Evolutionary conservation across 192 early-diverging fungal species (phyloP).

Genomic region (Mortierella claussenii): DNA sequence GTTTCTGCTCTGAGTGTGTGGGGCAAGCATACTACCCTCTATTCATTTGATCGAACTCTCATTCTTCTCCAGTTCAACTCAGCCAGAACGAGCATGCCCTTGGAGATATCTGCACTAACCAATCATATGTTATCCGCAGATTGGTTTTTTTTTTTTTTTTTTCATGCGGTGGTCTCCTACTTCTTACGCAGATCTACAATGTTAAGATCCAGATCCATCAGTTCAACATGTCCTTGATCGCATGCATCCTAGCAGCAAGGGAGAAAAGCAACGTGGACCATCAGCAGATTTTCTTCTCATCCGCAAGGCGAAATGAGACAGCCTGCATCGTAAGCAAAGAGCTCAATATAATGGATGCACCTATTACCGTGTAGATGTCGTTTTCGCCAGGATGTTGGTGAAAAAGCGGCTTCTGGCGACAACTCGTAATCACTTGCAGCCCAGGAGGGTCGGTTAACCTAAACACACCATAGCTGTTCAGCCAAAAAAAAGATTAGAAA

Average conservation of each 20-base stretch:
- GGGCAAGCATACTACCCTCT: too few species aligned
- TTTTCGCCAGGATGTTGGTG: constrained; percentile 82
- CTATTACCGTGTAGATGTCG: constrained; percentile 63
- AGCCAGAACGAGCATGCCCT: too few species aligned
- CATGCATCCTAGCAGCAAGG: constrained; percentile 53
- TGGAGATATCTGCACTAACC: too few species aligned
- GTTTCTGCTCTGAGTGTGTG: too few species aligned
- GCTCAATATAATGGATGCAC: too few species aligned
- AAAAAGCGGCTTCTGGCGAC: constrained; percentile 74
- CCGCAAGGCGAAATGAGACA: too few species aligned
- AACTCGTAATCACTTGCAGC: constrained; percentile 79
- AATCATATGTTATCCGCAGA: neutral
- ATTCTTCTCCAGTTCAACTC: too few species aligned
- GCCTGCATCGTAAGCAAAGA: too few species aligned
- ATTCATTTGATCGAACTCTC: too few species aligned
- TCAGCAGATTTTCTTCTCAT: too few species aligned
- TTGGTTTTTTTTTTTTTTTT: neutral
- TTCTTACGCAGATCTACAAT: constrained; percentile 50
- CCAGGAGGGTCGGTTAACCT: constrained; percentile 88
- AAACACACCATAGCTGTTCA: constrained; percentile 78
- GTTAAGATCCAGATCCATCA: constrained; percentile 42
- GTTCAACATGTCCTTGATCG: constrained; percentile 40
- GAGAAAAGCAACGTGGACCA: too few species aligned
- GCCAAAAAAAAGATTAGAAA: constrained; percentile 1
- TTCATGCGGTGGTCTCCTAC: neutral